These are phyloP conservation scores for Emmonsiellopsis sp. DNA, from an alignment of 2,329 filamentous ascomycete species.

Conservation along the genomic window DNA sequence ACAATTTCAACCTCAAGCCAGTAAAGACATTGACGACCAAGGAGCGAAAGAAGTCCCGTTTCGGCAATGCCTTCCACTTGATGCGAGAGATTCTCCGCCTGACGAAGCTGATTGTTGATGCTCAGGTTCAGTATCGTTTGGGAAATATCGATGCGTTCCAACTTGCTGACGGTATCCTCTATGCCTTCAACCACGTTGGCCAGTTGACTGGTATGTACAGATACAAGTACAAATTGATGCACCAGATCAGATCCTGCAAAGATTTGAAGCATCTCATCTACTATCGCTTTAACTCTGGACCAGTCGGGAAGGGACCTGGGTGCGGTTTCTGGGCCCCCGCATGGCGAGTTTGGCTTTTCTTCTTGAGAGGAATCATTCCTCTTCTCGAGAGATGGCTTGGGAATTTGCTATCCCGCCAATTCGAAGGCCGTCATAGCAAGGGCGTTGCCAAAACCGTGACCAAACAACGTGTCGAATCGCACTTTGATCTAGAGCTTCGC, in stretches of 20 bases:
- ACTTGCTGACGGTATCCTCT: constrained; percentile 95
- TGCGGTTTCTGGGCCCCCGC: constrained; percentile 99
- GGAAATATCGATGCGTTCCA: constrained; percentile 99
- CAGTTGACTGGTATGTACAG: constrained; percentile 99
- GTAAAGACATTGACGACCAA: constrained; percentile 98
- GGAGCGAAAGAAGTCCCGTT: constrained; percentile 97
- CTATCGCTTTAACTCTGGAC: constrained; percentile 94
- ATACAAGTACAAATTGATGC: constrained; percentile 99
- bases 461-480: constrained; percentile 96
- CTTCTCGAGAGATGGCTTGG: constrained; percentile 94
- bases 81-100: constrained; percentile 96
- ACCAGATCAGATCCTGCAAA: constrained; percentile 98
- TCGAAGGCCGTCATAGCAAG: constrained; percentile 97
- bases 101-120: constrained; percentile 96
- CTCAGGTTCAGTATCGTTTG: constrained; percentile 92
- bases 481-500: constrained; percentile 93
- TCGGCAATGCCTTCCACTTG: constrained; percentile 96
- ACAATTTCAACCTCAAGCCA: constrained; percentile 98
- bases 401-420: constrained; percentile 91
- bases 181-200: constrained; percentile 97
- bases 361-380: constrained; percentile 97
- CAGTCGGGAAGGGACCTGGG: constrained; percentile 92
- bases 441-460: constrained; percentile 98
- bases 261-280: constrained; percentile 98
- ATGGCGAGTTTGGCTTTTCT: constrained; percentile 98